Base-by-base conservation (phyloP, 129 eudicot genomes). In the Tagetes erecta region DNA sequence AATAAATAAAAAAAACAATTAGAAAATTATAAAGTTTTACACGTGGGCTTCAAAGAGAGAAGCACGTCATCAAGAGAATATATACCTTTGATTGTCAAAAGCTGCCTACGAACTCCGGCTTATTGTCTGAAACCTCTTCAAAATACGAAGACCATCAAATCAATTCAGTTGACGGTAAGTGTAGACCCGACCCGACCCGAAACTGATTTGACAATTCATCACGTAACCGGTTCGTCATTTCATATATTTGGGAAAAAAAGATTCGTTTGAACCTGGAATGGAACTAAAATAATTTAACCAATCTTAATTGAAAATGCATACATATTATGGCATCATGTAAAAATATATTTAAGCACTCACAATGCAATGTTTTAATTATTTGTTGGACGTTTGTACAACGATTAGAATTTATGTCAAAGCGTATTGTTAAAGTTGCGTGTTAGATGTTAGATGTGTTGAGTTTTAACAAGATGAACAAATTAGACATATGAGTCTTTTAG, bases 51-150 rank as follows among this genome's bases (percentile, higher is more conserved):
- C 39, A n/a, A 3, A 45, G 6, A 46, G 71, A 0, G 35, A 14
- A 75, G 30, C 77, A 82, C 80, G 79, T 82, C 80, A 76, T 31
- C 38, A 60, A 36, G 55, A 46, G 89, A 86, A 49, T 55, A 92
- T 92, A 81, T 84, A 83, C 86, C 92, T 68, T 85, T 85, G 87
- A 88, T 82, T 91, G 91, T 33, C 57, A 78, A 73, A 78, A 57
- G 84, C 41, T 84, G 71, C 42, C 63, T 62, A 39, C 52, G 68
- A 46, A 67, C 52, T 67, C 39, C 67, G 57, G 53, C 65, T 49
- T 13, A 7, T 34, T 30, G 80, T 63, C 71, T 63, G 60, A 52
- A 13, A 14, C 35, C 36, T 27, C 3, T 30, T 56, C 63, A 56
- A 4, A 27, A 12, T 51, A 51, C n/a, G 57, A 51, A 51, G 59